Evolutionary conservation across 2,329 filamentous ascomycete species (phyloP), one percentile per base, ranked within the genome.

Genomic region (Fusarium ramigenum): DNA sequence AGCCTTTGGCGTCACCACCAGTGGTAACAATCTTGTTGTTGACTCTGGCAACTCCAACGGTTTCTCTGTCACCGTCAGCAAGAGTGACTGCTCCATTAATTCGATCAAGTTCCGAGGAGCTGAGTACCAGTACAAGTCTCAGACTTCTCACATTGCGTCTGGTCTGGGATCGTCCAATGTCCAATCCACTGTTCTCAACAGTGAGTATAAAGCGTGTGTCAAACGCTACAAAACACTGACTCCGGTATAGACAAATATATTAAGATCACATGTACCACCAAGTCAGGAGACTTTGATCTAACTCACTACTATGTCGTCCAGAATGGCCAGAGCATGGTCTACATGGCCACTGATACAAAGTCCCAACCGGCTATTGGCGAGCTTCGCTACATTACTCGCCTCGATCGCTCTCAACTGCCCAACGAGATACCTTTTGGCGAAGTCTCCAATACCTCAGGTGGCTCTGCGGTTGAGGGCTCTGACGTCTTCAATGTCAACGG

Each of bases 221-320:
- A n/a, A 12, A 14, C 42, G 7, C 18, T 49, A 4, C 5, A 21
- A n/a, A 30, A 28, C 8, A 3, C 62, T 78, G 37, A 77, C 39
- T 19, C 0, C 2, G 19, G 23, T 4, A 9, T 49, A 78, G 75
- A 77, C 70, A 82, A 81, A 56, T 90, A 89, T 77, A 86, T 90
- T 74, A 91, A 91, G 79, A 85, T 92, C 42, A 90, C 88, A 19
- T 91, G 89, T 76, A 85, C 83, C 14, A 89, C 89, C 2, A 84
- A 82, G 49, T 90, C 86, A n/a, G 61, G 72, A 11, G 68, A 78
- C 53, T 78, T 78, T 56, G 72, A 77, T 42, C 80, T 92, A 65
- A 92, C 88, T 1, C 90, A 92, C 42, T 92, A 92, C 80, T 86
- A 89, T 73, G 87, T 92, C 9, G 87, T 90, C 18, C 86, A 85